Evolutionary conservation across 2,329 filamentous ascomycete genomes (phyloP).

Genomic region (Hymenoscyphus linearis): DNA sequence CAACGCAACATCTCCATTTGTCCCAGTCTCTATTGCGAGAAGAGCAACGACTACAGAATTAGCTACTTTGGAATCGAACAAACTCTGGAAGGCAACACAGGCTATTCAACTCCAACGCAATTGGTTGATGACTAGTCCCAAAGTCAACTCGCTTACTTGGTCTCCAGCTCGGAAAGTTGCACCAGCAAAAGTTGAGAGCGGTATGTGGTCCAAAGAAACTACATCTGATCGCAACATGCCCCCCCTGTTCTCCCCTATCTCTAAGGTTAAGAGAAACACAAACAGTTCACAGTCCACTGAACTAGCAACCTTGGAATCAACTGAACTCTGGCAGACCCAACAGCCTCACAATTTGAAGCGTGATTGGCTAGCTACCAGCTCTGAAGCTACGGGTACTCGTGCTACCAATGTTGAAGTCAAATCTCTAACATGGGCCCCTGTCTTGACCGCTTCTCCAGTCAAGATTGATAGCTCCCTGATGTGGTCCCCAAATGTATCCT

Average conservation of each 20-base stretch:
- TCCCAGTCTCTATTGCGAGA: no score
- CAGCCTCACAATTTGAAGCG: not conserved
- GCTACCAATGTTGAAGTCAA: not conserved
- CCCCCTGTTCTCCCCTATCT: not conserved
- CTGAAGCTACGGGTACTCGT: not conserved
- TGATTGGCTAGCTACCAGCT: conserved; percentile 5
- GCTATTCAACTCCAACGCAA: not conserved
- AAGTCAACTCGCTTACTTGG: not conserved
- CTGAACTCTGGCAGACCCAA: conserved; percentile 7
- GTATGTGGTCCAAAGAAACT: conserved; percentile 11
- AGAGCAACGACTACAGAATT: not conserved
- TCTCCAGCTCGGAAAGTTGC: not conserved
- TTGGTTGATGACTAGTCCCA: not conserved
- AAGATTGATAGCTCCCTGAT: not conserved
- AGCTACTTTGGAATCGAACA: not conserved
- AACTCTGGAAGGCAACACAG: not conserved
- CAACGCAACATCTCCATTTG: not conserved
- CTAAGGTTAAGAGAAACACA: conserved; percentile 7
- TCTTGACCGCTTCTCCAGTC: not conserved
- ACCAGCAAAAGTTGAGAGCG: not conserved
- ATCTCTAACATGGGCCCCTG: conserved; percentile 1
- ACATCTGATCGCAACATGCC: not conserved
- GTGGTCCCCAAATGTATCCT: not conserved
- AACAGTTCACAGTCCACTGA: conserved; percentile 2
- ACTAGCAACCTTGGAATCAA: conserved; percentile 9